These are phyloP conservation scores for Arabidopsis hybrid DNA, from an alignment of 441 rosid species.

Conservation along the genomic window DNA sequence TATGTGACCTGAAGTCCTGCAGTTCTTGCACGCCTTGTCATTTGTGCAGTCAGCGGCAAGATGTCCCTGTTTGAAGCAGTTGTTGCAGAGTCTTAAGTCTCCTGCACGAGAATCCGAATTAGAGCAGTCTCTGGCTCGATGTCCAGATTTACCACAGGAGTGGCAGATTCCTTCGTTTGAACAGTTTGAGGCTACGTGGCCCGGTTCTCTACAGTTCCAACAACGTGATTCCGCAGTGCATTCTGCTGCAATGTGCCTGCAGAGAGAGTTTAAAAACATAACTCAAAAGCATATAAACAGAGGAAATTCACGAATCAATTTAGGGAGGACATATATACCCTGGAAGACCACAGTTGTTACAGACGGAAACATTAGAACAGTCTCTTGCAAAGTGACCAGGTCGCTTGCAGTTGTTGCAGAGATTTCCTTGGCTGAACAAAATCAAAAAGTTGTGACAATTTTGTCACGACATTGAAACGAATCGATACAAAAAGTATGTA, in stretches of 20 bases:
- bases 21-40: constrained; percentile 54
- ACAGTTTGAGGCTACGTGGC: constrained; percentile 49
- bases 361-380: constrained; percentile 91
- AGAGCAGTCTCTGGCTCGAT: constrained; percentile 51
- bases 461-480: not conserved
- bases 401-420: constrained; percentile 95
- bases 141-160: constrained; percentile 49
- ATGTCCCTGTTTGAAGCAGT: constrained; percentile 51
- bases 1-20: constrained; percentile 45
- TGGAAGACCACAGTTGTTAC: constrained; percentile 95
- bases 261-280: not conserved
- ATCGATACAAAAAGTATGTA: constrained; percentile 3
- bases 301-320: not conserved
- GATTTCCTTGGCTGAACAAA: constrained; percentile 71
- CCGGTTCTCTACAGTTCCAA: constrained; percentile 55
- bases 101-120: constrained; percentile 41
- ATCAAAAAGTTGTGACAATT: constrained; percentile 22
- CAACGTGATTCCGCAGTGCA: constrained; percentile 52
- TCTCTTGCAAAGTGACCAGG: constrained; percentile 99
- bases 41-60: constrained; percentile 47
- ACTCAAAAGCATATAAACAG: not conserved
- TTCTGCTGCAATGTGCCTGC: constrained; percentile 51
- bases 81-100: constrained; percentile 51
- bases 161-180: constrained; percentile 52
- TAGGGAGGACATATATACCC: constrained; percentile 57